A percentile compares a stretch with the other conserved stretches of the same genome.
phyloP scores from a whole-genome alignment of 23 red algal genomes.

The Gracilaria vermiculophylla region DNA sequence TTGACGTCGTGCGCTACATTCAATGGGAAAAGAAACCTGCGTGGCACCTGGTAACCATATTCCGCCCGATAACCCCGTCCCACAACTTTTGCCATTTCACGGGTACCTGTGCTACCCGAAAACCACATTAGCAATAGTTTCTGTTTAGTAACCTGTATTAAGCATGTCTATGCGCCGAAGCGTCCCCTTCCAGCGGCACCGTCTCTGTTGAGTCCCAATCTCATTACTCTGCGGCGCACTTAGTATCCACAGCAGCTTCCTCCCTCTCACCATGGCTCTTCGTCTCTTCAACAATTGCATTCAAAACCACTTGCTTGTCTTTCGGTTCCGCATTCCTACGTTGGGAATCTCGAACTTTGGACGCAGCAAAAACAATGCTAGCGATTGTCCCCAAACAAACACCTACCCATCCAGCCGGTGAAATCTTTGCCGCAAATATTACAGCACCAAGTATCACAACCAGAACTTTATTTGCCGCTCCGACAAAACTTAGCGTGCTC shows the following conservation, averaged over 20 bases:
- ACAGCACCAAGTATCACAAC: conserved; percentile 83
- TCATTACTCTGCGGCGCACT: not conserved
- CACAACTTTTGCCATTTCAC: too few relatives aligned
- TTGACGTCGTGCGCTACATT: too few relatives aligned
- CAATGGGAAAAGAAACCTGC: too few relatives aligned
- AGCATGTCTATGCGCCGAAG: too few relatives aligned
- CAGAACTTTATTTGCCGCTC: conserved; percentile 84
- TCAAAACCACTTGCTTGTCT: not conserved
- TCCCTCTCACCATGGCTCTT: not conserved
- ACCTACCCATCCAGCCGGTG: conserved; percentile 69
- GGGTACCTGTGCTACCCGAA: too few relatives aligned
- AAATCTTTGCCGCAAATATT: conserved; percentile 76
- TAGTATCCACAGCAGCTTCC: not conserved
- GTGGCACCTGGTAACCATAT: too few relatives aligned
- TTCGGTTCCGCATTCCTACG: not conserved
- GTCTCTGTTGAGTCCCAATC: too few relatives aligned
- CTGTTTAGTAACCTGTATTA: too few relatives aligned
- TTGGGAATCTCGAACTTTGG: conserved; percentile 46
- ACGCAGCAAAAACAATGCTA: conserved; percentile 64
- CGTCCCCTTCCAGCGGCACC: too few relatives aligned
- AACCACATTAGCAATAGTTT: too few relatives aligned
- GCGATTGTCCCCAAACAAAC: conserved; percentile 72
- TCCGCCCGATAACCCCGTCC: too few relatives aligned
- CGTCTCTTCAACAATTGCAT: not conserved
- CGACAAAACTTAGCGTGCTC: conserved; percentile 79